Conservation (phyloP, 2,329 filamentous ascomycete species). For the Exserohilum rostratum region DNA sequence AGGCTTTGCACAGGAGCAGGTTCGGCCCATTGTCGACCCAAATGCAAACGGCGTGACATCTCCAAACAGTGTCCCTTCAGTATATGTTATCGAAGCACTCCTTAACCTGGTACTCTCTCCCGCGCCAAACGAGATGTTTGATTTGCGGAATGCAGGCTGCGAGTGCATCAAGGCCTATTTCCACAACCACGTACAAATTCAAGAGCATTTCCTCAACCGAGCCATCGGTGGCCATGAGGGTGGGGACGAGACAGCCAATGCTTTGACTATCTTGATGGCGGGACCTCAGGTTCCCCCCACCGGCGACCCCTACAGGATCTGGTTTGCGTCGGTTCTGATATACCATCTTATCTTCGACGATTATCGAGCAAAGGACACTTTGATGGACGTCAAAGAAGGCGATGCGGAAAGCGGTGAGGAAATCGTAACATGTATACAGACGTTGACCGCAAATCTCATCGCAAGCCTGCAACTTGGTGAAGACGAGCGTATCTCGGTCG, state of each 20-base stretch:
- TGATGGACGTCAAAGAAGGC: conserved; percentile 85
- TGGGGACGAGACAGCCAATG: conserved; percentile 85
- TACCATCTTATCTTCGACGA: conserved; percentile 87
- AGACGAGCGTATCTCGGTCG: conserved; percentile 79
- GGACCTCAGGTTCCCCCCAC: conserved; percentile 66
- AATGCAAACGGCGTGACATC: conserved; percentile 49
- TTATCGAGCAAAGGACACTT: conserved; percentile 74
- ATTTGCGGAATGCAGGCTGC: conserved; percentile 82
- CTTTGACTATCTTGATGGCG: conserved; percentile 79
- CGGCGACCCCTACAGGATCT: conserved; percentile 82
- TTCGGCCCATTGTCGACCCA: conserved; percentile 64
- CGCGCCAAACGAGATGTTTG: conserved; percentile 70
- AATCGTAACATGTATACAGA: conserved; percentile 91
- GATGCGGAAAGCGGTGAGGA: conserved; percentile 90
- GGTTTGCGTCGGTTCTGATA: conserved; percentile 87
- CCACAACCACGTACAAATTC: conserved; percentile 77
- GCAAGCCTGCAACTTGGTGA: conserved; percentile 75
- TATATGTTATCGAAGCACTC: conserved; percentile 93
- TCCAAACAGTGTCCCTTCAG: conserved; percentile 62
- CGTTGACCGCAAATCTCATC: conserved; percentile 83
- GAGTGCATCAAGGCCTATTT: conserved; percentile 95
- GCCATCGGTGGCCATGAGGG: conserved; percentile 86
- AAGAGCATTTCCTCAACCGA: conserved; percentile 81
- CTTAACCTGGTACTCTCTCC: conserved; percentile 80
- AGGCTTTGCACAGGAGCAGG: conserved; percentile 84